Base-by-base conservation (phyloP, 2,329 filamentous ascomycete genomes). In the Xylariaceae sp. region DNA sequence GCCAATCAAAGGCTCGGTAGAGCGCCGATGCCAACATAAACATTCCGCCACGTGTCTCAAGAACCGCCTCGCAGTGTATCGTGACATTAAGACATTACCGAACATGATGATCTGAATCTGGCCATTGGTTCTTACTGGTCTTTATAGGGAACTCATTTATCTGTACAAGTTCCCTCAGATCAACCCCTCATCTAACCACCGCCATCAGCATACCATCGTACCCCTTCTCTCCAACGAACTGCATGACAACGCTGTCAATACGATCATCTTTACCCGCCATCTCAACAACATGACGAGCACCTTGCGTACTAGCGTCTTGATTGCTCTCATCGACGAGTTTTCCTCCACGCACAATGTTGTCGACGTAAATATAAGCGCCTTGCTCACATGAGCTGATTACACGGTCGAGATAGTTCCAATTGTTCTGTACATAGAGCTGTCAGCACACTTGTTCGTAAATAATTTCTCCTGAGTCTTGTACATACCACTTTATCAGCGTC, bases 131-230 rank as follows among this genome's bases (percentile, higher is more conserved):
- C 22, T 7, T 27, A 7, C 4, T 27, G 22, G 22, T 27, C 4
- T 27, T 7, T 27, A 5, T 27, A 27, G 4, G 22, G 22, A 5
- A 7, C 22, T 27, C 22, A 7, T 27, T 27, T 27, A 27, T 27
- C 7, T 7, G 7, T 27, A 27, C 22, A 27, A 27, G 22, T 7
- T 27, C 22, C 22, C 33, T 36, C 33, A 36, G 33, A 36, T 15
- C 9, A 12, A 10, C 12, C 18, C 14, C 35, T 50, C n/a, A 56
- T 38, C 39, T 42, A 14, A 57, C 54, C 39, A 57, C 49, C 2
- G 49, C 52, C 54, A 57, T 55, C 36, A 55, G 36, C 49, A 58
- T 52, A 2, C 55, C 55, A 49, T 58, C 55, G 10, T 53, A 54
- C 1, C 55, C 51, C 43, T 58, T 58, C 45, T 54, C 53, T 2